Base-by-base conservation (phyloP, 371 early-diverging fungal species). In the Mucor irregularis region DNA sequence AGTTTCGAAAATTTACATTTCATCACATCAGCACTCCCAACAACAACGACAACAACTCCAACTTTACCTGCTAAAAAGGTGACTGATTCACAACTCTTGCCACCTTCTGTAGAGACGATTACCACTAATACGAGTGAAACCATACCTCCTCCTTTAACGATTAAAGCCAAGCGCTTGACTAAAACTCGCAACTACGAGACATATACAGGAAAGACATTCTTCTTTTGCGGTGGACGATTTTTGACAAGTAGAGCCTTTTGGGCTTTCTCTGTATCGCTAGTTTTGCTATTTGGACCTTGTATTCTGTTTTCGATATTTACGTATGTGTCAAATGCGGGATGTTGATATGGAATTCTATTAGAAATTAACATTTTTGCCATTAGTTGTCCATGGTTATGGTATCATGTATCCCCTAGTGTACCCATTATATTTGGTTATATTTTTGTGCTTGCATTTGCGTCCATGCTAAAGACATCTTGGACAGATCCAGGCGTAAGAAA, bases 401-500 rank as follows among this genome's bases (percentile, higher is more conserved):
- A 67, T 44, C 58, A 85, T 47, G 45, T 89, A 14, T 76, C 79
- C 51, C 85, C 87, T 7, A 87, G 82, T 14, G 62, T 82, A 2
- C 87, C 88, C 3, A 76, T 91, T 46, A 53, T 91, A 16, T 93
- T 92, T 64, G 84, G 69, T 0, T 92, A 88, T 42, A 33, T 92
- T 17, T 84, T 88, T 47, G 68, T 83, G 0, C 58, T 90, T 19
- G 68, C 90, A 4, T 48, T 90, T 10, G 81, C 84, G 1, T 85
- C 89, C 8, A 90, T 93, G 87, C 67, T 90, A 38, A 87, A 85
- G 65, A 82, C 95, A 4, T 91, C 92, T 8, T 89, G 90, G 77
- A 90, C 89, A 4, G 96, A 96, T 73, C 96, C 96, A 2, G 95
- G 96, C 11, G 87, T 89, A 76, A 71, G 30, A 19, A 10, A 9